Base-by-base conservation (phyloP, 2,329 filamentous ascomycete genomes). In the Juglanconis juglandina region DNA sequence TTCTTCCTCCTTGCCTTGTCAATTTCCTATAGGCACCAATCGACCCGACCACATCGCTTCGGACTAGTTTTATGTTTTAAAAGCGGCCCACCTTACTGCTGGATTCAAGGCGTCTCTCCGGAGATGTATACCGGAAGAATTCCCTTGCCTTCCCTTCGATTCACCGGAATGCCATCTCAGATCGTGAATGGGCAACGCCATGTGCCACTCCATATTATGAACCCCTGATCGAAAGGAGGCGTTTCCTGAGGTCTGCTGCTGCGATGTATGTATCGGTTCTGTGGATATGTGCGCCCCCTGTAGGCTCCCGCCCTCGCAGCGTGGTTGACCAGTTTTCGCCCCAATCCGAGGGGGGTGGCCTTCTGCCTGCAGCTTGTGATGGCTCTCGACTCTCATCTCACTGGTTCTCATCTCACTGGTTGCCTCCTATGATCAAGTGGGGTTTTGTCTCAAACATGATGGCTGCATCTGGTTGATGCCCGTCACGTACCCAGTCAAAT, bases 371-470 rank as follows among this genome's bases (percentile, higher is more conserved):
- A 10, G 39, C 35, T 14, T 13, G 4, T 42, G 10, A 11, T 42
- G 39, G 6, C 39, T 42, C 4, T 11, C 10, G n/a, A 4, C n/a
- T 42, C 39, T 13, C n/a, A 4, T n/a, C n/a, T n/a, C n/a, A n/a
- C n/a, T n/a, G n/a, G n/a, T n/a, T n/a, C n/a, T n/a, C n/a, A n/a
- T 42, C 14, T 17, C 8, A 32, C 14, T 46, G 24, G 53, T 14
- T 9, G 44, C 14, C 42, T 55, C 41, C 53, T 35, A 48, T 30
- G 42, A 37, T 37, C 42, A 35, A 37, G 37, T n/a, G 32, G 24
- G 24, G 14, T 34, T 55, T 13, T 56, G 53, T 56, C 49, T 56
- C 53, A 49, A 39, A 48, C 34, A 39, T 56, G 53, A 56, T 24
- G n/a, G 33, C 35, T 41, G 35, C 44, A 41, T 56, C 37, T 49